phyloP scores from a whole-genome alignment of 176 grass and related monocot species.

The Chloris gayana region DNA sequence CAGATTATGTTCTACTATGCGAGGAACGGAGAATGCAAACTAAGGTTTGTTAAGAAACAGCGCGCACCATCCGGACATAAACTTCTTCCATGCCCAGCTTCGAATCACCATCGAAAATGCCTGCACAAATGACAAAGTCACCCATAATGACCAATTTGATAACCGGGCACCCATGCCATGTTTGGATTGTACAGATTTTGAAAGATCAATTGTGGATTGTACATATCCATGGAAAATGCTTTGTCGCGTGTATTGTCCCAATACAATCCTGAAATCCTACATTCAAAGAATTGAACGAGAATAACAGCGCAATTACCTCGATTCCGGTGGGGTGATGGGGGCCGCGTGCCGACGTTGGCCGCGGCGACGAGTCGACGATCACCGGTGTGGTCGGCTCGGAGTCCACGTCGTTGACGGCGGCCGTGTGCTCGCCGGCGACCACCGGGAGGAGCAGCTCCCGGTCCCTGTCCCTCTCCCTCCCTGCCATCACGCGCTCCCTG shows the following conservation, averaged over 20 bases:
- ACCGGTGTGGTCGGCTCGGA: background rate
- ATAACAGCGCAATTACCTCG: constrained; percentile 12
- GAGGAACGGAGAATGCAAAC: constrained; percentile 1
- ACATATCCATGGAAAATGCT: background rate
- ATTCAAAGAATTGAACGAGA: background rate
- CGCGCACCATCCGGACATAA: constrained; percentile 70
- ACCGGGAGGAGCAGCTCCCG: constrained; percentile 44
- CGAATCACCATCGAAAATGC: constrained; percentile 64
- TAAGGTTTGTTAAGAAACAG: background rate
- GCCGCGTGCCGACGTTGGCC: background rate
- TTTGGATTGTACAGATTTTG: background rate
- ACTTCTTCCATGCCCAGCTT: constrained; percentile 76
- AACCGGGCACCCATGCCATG: too few relatives aligned
- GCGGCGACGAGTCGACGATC: background rate
- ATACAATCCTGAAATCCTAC: background rate
- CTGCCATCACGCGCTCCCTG: constrained; percentile 24
- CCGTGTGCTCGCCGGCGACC: constrained; percentile 27
- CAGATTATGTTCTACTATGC: background rate
- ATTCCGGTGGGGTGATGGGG: constrained; percentile 41
- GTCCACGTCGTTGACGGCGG: background rate
- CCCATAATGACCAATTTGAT: too few relatives aligned
- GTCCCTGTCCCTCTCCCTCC: constrained; percentile 44
- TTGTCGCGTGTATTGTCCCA: background rate
- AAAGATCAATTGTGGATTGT: background rate
- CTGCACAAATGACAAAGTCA: constrained; percentile 28